These are phyloP conservation scores for Tetrapisispora pingtungensis DNA, from an alignment of 805 yeast species.

Conservation along the genomic window DNA sequence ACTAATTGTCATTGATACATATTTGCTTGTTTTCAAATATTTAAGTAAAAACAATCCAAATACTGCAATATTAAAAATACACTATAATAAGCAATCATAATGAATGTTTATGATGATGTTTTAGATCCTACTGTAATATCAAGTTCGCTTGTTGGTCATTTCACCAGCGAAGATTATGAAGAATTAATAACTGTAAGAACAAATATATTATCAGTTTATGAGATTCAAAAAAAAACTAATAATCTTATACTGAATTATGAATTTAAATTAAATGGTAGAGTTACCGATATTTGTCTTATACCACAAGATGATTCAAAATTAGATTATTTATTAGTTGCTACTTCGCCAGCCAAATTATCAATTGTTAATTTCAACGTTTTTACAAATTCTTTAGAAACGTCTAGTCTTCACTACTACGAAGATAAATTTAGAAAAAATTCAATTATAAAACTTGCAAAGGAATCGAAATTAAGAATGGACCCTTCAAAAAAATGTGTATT, in stretches of 20 bases:
- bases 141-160: slow-evolving; percentile 45
- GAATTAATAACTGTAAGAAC: slow-evolving; percentile 66
- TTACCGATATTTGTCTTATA: slow-evolving; percentile 46
- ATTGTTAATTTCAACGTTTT: slow-evolving; percentile 59
- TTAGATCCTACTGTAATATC: slow-evolving; percentile 66
- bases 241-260: slow-evolving; percentile 42
- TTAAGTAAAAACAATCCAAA: too few species aligned
- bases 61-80: too few species aligned
- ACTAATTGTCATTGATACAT: too few species aligned
- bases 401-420: slow-evolving; percentile 82
- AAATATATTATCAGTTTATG: slow-evolving; percentile 39
- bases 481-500: slow-evolving; percentile 49
- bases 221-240: slow-evolving; percentile 12
- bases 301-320: slow-evolving; percentile 39
- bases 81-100: slow-evolving; percentile 17
- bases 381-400: slow-evolving; percentile 49
- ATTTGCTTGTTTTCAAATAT: too few species aligned
- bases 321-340: slow-evolving; percentile 57
- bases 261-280: slow-evolving; percentile 59
- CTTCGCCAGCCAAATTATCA: slow-evolving; percentile 69
- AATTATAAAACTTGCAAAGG: slow-evolving; percentile 23
- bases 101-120: slow-evolving; percentile 76
- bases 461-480: slow-evolving; percentile 46
- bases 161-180: slow-evolving; percentile 31
- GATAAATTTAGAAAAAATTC: slow-evolving; percentile 45